Evolutionary conservation across 306 rosid genomes (phyloP).

Genomic region (Pterocarpus macrocarpus): DNA sequence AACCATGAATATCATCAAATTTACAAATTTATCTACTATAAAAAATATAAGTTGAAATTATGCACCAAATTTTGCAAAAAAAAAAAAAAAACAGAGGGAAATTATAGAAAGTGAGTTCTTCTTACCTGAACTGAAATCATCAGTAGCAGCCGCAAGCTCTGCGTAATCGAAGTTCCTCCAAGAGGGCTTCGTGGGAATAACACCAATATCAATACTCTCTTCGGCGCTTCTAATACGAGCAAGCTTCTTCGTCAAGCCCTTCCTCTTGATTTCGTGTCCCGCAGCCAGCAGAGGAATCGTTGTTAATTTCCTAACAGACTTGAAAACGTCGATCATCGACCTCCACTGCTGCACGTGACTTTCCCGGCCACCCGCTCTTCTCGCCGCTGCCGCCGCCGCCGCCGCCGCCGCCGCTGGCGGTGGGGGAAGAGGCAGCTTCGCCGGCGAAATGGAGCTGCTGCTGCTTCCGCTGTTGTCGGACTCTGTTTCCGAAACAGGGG

Average conservation of each 20-base stretch:
- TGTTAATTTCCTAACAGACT: conserved; percentile 63
- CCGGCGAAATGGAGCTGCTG: conserved; percentile 44
- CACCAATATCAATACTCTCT: conserved; percentile 51
- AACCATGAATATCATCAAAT: not conserved
- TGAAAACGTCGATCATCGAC: conserved; percentile 66
- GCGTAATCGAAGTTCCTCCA: conserved; percentile 84
- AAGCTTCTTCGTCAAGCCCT: conserved; percentile 61
- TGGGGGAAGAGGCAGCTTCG: conserved; percentile 29
- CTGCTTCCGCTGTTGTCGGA: conserved; percentile 61
- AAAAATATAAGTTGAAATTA: not conserved
- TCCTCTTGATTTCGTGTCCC: conserved; percentile 60
- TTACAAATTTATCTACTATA: not conserved
- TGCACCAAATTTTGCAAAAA: not conserved
- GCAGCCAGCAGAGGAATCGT: conserved; percentile 62
- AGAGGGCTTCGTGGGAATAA: conserved; percentile 67
- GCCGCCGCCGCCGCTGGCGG: too few species aligned
- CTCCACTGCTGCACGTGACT: conserved; percentile 59
- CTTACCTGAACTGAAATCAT: conserved; percentile 71
- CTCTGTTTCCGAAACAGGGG: conserved; percentile 64
- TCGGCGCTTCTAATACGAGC: conserved; percentile 75
- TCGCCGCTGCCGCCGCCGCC: not conserved
- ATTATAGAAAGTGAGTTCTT: not conserved
- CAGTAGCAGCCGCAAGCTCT: conserved; percentile 79
- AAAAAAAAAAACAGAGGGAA: not conserved
- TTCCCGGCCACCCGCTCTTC: conserved; percentile 6